phyloP scores from a whole-genome alignment of 208 protist genomes.

The Naegleria lovaniensis region DNA sequence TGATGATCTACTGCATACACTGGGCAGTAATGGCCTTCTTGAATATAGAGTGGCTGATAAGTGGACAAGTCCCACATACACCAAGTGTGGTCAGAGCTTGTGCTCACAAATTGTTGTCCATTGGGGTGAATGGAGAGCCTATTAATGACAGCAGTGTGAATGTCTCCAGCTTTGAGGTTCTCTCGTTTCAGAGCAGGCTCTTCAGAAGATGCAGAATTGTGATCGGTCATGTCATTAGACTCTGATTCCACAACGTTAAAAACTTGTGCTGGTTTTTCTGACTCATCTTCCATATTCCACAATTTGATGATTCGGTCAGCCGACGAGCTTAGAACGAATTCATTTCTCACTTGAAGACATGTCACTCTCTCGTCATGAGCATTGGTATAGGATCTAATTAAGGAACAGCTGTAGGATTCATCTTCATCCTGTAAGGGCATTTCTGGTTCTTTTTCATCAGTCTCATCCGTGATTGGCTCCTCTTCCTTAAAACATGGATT shows the following conservation, averaged over 20 bases:
- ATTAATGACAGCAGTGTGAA: background rate
- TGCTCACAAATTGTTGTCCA: background rate
- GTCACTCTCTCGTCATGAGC: background rate
- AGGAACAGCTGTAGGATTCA: background rate
- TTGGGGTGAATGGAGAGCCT: background rate
- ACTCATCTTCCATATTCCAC: background rate
- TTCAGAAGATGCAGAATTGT: background rate
- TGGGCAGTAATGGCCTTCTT: background rate
- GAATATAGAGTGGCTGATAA: background rate
- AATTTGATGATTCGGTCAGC: background rate
- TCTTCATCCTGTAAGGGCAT: background rate
- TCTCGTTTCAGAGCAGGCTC: background rate
- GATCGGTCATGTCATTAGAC: background rate
- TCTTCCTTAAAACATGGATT: background rate
- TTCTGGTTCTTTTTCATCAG: background rate
- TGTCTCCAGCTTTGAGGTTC: background rate
- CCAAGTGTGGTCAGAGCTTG: conserved; percentile 1
- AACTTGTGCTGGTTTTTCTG: background rate
- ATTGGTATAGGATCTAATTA: background rate
- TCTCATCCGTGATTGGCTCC: background rate
- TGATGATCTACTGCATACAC: conserved; percentile 4
- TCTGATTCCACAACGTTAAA: background rate
- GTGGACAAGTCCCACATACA: background rate
- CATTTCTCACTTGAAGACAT: background rate
- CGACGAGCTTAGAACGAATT: background rate